Percentiles rank a stretch among this genome's conserved stretches.
phyloP scores from a whole-genome alignment of 1,284 basidiomycete genomes.

The Golubevia pallescens region DNA sequence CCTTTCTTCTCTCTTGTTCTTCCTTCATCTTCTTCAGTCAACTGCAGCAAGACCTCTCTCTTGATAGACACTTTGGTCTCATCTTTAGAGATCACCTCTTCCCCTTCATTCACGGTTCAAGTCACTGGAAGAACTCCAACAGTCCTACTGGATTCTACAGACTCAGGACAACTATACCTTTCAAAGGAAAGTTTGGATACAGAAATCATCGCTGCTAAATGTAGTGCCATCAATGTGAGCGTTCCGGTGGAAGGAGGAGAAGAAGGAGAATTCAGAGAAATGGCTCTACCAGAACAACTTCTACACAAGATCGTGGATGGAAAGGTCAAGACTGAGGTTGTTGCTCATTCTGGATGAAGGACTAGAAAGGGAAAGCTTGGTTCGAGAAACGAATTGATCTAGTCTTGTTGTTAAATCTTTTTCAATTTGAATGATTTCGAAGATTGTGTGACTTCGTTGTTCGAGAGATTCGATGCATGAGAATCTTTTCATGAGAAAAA shows the following conservation, averaged over 20 bases:
- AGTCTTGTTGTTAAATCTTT: too few species aligned
- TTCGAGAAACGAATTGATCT: too few species aligned
- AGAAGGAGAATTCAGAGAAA: conserved; percentile 88
- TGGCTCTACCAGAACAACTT: conserved; percentile 93
- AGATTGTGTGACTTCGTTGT: too few species aligned
- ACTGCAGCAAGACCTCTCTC: conserved; percentile 86
- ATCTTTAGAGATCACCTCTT: conserved; percentile 82
- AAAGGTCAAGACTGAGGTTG: conserved; percentile 67
- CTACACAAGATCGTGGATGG: conserved; percentile 81
- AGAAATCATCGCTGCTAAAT: conserved; percentile 94
- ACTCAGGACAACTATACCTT: conserved; percentile 93
- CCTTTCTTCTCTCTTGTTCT: conserved; percentile 2
- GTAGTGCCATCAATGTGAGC: conserved; percentile 89
- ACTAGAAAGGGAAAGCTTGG: neutral
- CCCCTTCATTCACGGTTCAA: conserved; percentile 90
- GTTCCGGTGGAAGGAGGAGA: conserved; percentile 86
- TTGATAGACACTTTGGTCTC: conserved; percentile 91
- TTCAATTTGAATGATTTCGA: too few species aligned
- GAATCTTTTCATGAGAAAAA: too few species aligned
- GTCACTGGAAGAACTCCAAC: conserved; percentile 88
- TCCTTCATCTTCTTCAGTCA: conserved; percentile 69
- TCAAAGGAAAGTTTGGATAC: conserved; percentile 78
- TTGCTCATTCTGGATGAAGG: conserved; percentile 43
- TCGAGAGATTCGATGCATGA: too few species aligned
- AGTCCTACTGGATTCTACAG: conserved; percentile 90